These are phyloP conservation scores for Fusarium sp. DNA, from an alignment of 2,329 filamentous ascomycete species.

Conservation along the genomic window DNA sequence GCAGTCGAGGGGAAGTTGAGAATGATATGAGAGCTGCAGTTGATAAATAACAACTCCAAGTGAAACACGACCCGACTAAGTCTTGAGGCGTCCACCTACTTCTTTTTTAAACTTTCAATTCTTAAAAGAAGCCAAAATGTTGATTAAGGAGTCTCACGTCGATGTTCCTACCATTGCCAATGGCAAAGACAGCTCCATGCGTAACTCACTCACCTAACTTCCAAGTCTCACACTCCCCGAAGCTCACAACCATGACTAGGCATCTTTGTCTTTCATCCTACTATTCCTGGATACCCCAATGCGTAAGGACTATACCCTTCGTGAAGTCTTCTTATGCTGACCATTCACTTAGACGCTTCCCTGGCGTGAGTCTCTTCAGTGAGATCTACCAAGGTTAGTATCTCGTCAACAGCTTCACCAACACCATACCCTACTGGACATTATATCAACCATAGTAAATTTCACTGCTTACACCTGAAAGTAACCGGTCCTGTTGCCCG, in stretches of 20 bases:
- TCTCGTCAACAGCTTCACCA: slow-evolving; percentile 53
- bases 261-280: slow-evolving; percentile 90
- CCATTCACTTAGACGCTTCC: slow-evolving; percentile 69
- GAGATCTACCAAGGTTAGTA: slow-evolving; percentile 93
- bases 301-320: slow-evolving; percentile 66
- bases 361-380: slow-evolving; percentile 88
- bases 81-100: neutral
- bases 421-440: neutral
- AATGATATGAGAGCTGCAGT: slow-evolving; percentile 29
- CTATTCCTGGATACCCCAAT: slow-evolving; percentile 85
- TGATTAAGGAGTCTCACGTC: slow-evolving; percentile 66
- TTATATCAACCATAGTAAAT: neutral
- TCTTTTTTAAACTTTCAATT: neutral
- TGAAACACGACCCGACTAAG: neutral
- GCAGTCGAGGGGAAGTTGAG: slow-evolving; percentile 13
- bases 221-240: slow-evolving; percentile 24
- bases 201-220: slow-evolving; percentile 51
- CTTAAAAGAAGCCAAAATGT: slow-evolving; percentile 55
- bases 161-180: slow-evolving; percentile 66
- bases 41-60: slow-evolving; percentile 13
- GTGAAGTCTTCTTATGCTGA: slow-evolving; percentile 10
- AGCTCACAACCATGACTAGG: slow-evolving; percentile 63
- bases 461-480: slow-evolving; percentile 51
- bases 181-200: slow-evolving; percentile 68
- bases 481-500: slow-evolving; percentile 91